These are phyloP conservation scores for Boeremia lycopersici DNA, from an alignment of 2,329 filamentous ascomycete species.

Conservation along the genomic window DNA sequence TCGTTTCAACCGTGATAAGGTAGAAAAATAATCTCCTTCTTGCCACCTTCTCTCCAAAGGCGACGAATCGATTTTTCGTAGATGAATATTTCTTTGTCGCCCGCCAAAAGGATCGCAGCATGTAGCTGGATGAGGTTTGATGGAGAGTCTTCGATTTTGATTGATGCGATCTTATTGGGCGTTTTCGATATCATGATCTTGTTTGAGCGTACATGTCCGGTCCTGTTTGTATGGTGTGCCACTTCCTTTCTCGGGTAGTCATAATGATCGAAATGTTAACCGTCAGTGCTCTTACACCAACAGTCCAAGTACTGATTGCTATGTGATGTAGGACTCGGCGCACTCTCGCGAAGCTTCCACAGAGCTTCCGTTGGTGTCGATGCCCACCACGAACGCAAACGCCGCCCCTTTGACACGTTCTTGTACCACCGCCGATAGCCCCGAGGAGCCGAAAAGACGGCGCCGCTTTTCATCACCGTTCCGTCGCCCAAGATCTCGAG, in stretches of 20 bases:
- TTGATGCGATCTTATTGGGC: constrained; percentile 26
- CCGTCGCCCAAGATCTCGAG: constrained; percentile 37
- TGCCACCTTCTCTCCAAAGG: constrained; percentile 20
- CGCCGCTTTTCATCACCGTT: constrained; percentile 44
- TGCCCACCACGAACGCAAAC: constrained; percentile 18
- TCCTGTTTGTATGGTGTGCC: constrained; percentile 22
- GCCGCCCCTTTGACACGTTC: constrained; percentile 1
- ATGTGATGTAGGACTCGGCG: constrained; percentile 43
- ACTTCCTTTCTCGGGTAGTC: constrained; percentile 23
- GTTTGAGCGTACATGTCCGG: constrained; percentile 25
- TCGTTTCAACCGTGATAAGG: constrained; percentile 82
- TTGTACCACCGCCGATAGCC: constrained; percentile 16
- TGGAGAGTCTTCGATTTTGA: constrained; percentile 18
- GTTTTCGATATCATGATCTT: constrained; percentile 25
- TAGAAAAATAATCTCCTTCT: constrained; percentile 72
- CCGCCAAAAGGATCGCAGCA: constrained; percentile 17
- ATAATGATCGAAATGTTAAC: constrained; percentile 40
- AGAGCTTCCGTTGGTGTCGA: constrained; percentile 35
- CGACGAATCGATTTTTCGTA: constrained; percentile 11
- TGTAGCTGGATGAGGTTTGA: constrained; percentile 19
- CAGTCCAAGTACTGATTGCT: constrained; percentile 46
- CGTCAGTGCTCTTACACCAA: constrained; percentile 1
- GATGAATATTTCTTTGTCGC: constrained; percentile 13
- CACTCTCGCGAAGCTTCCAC: constrained; percentile 39
- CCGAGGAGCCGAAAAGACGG: constrained; percentile 34